Evolutionary conservation across 495 filamentous ascomycete species (phyloP).

Genomic region (Paragyromitra xinjiangensis): DNA sequence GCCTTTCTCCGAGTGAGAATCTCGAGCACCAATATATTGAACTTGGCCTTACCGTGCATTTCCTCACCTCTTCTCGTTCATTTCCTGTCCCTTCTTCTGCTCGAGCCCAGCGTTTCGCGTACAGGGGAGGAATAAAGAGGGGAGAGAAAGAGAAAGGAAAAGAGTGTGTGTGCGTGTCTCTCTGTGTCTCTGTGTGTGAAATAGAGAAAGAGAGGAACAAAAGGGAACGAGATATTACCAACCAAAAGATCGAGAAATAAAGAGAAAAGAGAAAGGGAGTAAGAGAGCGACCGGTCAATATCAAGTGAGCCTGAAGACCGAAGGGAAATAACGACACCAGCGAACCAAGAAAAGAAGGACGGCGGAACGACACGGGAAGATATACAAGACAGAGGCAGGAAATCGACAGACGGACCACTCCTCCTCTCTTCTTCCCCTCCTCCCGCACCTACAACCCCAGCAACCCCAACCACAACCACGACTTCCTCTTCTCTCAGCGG

Average conservation of each 20-base stretch:
- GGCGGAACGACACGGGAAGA: constrained; percentile 47
- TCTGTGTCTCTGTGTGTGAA: neutral
- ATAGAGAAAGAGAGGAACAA: neutral
- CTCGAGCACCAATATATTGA: constrained; percentile 21
- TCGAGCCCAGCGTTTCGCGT: constrained; percentile 9
- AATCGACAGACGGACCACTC: constrained; percentile 33
- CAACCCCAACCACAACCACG: constrained; percentile 36
- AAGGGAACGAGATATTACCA: neutral
- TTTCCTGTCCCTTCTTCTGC: constrained; percentile 4
- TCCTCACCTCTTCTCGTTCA: neutral
- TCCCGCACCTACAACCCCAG: constrained; percentile 20
- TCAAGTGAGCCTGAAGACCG: constrained; percentile 1
- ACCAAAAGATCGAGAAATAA: constrained; percentile 16
- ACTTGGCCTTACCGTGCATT: constrained; percentile 8
- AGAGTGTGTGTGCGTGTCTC: neutral
- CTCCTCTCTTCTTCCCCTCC: constrained; percentile 36
- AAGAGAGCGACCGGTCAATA: constrained; percentile 10
- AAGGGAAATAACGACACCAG: constrained; percentile 38
- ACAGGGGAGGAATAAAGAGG: constrained; percentile 2
- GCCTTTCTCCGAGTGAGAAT: neutral
- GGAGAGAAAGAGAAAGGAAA: constrained; percentile 9
- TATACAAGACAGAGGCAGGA: constrained; percentile 37
- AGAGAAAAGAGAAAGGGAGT: neutral
- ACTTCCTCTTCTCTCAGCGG: constrained; percentile 23
- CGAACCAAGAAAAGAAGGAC: constrained; percentile 24